Base-by-base conservation (phyloP, 805 yeast species). In the Myxozyma lipomycoides region DNA sequence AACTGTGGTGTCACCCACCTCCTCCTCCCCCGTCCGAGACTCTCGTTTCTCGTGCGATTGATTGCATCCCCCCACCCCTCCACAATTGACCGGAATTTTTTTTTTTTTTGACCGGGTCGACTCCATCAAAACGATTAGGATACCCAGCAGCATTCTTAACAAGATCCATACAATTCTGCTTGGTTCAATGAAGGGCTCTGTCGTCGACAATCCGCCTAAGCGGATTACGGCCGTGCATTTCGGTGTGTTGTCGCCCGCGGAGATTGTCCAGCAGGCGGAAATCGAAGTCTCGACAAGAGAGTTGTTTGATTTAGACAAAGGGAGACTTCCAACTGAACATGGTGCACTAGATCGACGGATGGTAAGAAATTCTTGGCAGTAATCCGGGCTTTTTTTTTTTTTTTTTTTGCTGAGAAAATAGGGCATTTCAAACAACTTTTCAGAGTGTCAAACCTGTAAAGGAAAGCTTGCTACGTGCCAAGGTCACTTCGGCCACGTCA, bases 401-500 rank as follows among this genome's bases (percentile, higher is more conserved):
- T n/a, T 46, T 4, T 26, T 43, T 28, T 4, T 26, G n/a, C n/a
- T n/a, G n/a, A n/a, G n/a, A n/a, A n/a, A 17, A 18, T 41, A 61
- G 64, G 99, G 99, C 66, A 87, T 87, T 2, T 86, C 96, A 4
- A 81, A 93, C 46, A 89, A 87, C 60, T 70, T 83, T n/a, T 73
- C 81, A 15, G 95, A 85, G 65, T 93, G 99, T 73, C 67, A 78
- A 12, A 95, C 98, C 0, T 93, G 99, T 70, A 87, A 81, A 61
- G 98, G 98, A 2, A 81, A 82, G 60, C 72, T 93, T 58, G 95
- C 96, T 0, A 79, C 95, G 1, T 93, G 99, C 68, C 97, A 91
- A 70, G 99, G 99, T 51, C 99, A 93, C 71, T 93, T 93, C 67
- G 99, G 99, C 38, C 96, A 95, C 64, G 79, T 93, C 57, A 80